A percentile compares a stretch with the other conserved stretches of the same genome.
Conservation (phyloP, 192 early-diverging fungal species). For the Gonapodya sp. region DNA sequence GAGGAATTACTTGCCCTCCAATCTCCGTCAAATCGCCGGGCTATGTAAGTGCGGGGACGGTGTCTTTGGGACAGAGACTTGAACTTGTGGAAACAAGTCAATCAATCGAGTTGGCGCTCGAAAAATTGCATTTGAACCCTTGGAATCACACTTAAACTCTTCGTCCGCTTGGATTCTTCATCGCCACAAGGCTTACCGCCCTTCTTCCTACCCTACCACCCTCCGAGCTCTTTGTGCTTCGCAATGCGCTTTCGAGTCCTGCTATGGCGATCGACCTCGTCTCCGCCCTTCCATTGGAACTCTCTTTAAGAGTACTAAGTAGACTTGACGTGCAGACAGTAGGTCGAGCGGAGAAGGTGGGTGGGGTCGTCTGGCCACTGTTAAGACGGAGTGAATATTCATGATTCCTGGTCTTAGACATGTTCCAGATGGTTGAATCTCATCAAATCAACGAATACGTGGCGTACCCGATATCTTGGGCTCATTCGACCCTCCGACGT, state of each 20-base stretch:
- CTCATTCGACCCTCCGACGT: not conserved
- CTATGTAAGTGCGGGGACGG: too few relatives aligned
- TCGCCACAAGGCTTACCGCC: not conserved
- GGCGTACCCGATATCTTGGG: not conserved
- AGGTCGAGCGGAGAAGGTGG: not conserved
- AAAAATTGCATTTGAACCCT: too few relatives aligned
- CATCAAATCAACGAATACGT: not conserved
- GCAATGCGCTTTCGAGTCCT: not conserved
- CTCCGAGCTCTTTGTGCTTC: not conserved
- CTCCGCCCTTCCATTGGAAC: not conserved
- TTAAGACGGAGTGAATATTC: too few relatives aligned
- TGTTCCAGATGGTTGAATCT: not conserved
- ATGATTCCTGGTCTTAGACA: too few relatives aligned
- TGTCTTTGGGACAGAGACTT: too few relatives aligned
- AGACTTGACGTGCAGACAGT: not conserved
- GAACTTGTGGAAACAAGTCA: too few relatives aligned
- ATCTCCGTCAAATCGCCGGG: too few relatives aligned
- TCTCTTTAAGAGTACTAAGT: not conserved
- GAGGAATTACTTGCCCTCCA: too few relatives aligned
- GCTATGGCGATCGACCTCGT: not conserved
- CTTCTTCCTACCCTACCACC: not conserved
- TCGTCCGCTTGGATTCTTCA: too few relatives aligned
- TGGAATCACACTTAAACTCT: too few relatives aligned
- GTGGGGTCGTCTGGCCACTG: too few relatives aligned
- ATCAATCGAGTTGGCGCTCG: too few relatives aligned